These are phyloP conservation scores for Neurospora terricola DNA, from an alignment of 495 filamentous ascomycete genomes.

Conservation along the genomic window DNA sequence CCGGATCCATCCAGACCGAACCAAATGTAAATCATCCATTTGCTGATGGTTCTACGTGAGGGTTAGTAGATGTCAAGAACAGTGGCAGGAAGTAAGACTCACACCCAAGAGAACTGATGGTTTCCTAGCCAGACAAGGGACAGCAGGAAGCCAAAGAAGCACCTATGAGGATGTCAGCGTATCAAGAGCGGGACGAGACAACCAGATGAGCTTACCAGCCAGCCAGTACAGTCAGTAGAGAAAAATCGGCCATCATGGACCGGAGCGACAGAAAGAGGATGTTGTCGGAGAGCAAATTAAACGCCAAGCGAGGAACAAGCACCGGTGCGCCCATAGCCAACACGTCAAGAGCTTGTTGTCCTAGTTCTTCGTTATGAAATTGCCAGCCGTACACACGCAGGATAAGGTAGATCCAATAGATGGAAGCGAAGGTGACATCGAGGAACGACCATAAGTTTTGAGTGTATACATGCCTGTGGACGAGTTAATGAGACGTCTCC, in stretches of 20 bases:
- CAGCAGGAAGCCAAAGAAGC: constrained; percentile 61
- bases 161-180: constrained; percentile 16
- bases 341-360: constrained; percentile 54
- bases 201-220: constrained; percentile 36
- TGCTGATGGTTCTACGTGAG: constrained; percentile 47
- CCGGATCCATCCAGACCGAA: constrained; percentile 68
- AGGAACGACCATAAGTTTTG: constrained; percentile 75
- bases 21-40: constrained; percentile 80
- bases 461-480: constrained; percentile 56
- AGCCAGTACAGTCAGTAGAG: constrained; percentile 50
- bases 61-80: background rate
- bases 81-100: constrained; percentile 5
- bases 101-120: constrained; percentile 33
- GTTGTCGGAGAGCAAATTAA: constrained; percentile 65
- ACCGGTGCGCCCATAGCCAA: constrained; percentile 60
- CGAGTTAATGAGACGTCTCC: constrained; percentile 1
- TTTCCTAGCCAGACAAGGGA: constrained; percentile 58
- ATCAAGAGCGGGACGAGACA: background rate
- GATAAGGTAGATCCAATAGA: constrained; percentile 51
- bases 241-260: constrained; percentile 68
- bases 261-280: constrained; percentile 61
- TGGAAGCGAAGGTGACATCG: constrained; percentile 53
- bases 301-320: constrained; percentile 61
- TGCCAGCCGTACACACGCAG: constrained; percentile 49
- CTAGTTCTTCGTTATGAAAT: constrained; percentile 21